A percentile compares a stretch with the other conserved stretches of the same genome.
Evolutionary conservation across 164 flowering plant species (phyloP).

Genomic region (Chimonanthus salicifolius): DNA sequence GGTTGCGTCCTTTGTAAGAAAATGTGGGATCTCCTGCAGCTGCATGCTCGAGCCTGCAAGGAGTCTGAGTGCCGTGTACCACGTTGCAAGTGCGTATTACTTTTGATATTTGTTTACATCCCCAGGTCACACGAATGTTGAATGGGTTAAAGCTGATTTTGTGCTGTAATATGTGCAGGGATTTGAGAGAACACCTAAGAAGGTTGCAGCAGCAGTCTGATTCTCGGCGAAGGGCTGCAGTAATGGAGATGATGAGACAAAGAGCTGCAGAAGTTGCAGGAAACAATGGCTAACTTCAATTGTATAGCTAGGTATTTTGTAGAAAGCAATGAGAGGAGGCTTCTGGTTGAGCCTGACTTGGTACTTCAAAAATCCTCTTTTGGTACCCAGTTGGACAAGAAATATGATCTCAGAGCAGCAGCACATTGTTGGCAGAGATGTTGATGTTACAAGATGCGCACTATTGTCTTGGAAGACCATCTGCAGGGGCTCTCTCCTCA

Average conservation of each 20-base stretch:
- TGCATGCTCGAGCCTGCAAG: conserved; percentile 98
- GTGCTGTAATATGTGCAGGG: conserved; percentile 39
- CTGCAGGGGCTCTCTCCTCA: neutral
- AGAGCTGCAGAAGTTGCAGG: conserved; percentile 96
- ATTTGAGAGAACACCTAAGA: conserved; percentile 80
- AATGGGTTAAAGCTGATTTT: neutral
- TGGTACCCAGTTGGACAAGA: neutral
- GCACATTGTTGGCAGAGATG: neutral
- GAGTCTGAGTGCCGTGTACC: conserved; percentile 91
- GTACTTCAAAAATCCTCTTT: neutral
- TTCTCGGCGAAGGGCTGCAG: conserved; percentile 93
- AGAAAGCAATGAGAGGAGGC: conserved; percentile 1
- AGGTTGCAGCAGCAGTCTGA: conserved; percentile 94
- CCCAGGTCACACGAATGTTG: neutral
- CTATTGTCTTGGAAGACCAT: neutral
- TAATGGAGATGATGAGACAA: conserved; percentile 99
- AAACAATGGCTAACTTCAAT: conserved; percentile 35
- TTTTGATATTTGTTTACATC: neutral
- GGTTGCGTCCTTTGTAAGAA: conserved; percentile 93
- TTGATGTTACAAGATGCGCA: neutral
- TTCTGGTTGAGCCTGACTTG: neutral
- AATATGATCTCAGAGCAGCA: neutral
- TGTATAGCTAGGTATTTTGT: conserved; percentile 7
- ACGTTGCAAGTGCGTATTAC: conserved; percentile 73
- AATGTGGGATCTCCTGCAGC: conserved; percentile 98